A percentile compares a stretch with the other conserved stretches of the same genome.
These are phyloP conservation scores for Arabis alpina DNA, from an alignment of 345 rosid species.

Conservation along the genomic window DNA sequence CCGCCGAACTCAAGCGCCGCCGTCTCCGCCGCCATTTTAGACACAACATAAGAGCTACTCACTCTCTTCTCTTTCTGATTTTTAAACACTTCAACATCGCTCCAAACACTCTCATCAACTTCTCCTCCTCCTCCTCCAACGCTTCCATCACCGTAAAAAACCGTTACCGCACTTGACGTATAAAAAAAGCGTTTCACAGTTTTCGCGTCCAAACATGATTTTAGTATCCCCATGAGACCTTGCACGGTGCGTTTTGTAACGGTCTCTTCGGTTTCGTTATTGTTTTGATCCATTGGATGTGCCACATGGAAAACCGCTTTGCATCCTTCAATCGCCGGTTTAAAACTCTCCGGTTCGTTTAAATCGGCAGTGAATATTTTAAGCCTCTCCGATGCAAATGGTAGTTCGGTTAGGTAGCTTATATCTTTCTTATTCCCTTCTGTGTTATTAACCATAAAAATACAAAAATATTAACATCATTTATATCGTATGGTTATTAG, in stretches of 20 bases:
- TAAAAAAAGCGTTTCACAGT: conserved; percentile 66
- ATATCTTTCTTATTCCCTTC: conserved; percentile 53
- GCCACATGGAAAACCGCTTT: conserved; percentile 66
- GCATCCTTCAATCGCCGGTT: conserved; percentile 63
- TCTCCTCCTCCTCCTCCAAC: conserved; percentile 18
- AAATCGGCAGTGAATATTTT: conserved; percentile 58
- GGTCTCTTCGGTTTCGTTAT: conserved; percentile 52
- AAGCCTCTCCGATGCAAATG: conserved; percentile 60
- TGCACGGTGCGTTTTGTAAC: conserved; percentile 53
- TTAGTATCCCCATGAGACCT: conserved; percentile 59
- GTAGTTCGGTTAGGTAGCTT: conserved; percentile 59
- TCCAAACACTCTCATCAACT: conserved; percentile 47
- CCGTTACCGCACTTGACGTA: conserved; percentile 58
- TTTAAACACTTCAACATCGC: conserved; percentile 42
- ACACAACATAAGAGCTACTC: conserved; percentile 44
- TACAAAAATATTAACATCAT: conserved; percentile 6
- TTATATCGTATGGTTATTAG: conserved; percentile 29
- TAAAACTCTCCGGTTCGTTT: conserved; percentile 53
- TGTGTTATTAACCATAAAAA: conserved; percentile 30
- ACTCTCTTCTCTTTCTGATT: conserved; percentile 37
- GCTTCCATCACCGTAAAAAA: conserved; percentile 35
- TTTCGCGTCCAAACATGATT: conserved; percentile 53
- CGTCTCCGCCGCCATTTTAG: conserved; percentile 50
- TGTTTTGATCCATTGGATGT: conserved; percentile 48
- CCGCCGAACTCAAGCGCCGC: conserved; percentile 49